Evolutionary conservation across 306 rosid species (phyloP).

Genomic region (Lathyrus aphaca): DNA sequence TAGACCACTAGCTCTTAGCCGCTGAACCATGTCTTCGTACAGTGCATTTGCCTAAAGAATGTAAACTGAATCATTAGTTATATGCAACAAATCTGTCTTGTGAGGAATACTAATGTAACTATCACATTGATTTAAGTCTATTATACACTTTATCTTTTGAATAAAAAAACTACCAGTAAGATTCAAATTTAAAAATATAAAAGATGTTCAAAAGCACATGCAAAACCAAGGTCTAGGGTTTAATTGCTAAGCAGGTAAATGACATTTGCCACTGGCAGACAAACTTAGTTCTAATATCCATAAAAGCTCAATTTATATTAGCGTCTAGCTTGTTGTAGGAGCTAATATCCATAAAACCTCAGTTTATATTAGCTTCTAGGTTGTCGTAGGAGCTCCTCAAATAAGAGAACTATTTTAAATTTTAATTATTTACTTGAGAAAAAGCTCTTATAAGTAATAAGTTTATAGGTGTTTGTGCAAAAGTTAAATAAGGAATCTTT

Average conservation of each 20-base stretch:
- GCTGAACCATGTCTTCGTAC: slow-evolving; percentile 81
- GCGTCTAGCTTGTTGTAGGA: background rate
- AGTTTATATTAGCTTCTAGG: background rate
- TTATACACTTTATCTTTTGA: slow-evolving; percentile 19
- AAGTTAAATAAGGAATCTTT: background rate
- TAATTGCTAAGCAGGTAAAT: background rate
- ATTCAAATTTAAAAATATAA: slow-evolving; percentile 30
- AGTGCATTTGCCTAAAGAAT: slow-evolving; percentile 77
- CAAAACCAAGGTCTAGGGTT: background rate
- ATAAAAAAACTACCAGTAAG: slow-evolving; percentile 7
- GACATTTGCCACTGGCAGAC: slow-evolving; percentile 24
- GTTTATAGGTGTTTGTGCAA: background rate
- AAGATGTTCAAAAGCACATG: slow-evolving; percentile 2
- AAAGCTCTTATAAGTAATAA: background rate
- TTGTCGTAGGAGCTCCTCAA: background rate
- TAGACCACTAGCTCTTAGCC: slow-evolving; percentile 79
- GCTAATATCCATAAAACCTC: slow-evolving; percentile 1
- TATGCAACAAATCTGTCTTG: slow-evolving; percentile 1
- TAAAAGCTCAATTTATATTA: background rate
- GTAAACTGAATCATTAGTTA: slow-evolving; percentile 30
- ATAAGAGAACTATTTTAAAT: background rate
- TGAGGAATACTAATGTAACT: slow-evolving; percentile 25
- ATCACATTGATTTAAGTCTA: slow-evolving; percentile 6
- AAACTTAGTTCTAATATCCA: slow-evolving; percentile 10
- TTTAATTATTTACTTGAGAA: background rate